These are phyloP conservation scores for Rhododendron griersonianum DNA, from an alignment of 148 eudicot species.

Conservation along the genomic window DNA sequence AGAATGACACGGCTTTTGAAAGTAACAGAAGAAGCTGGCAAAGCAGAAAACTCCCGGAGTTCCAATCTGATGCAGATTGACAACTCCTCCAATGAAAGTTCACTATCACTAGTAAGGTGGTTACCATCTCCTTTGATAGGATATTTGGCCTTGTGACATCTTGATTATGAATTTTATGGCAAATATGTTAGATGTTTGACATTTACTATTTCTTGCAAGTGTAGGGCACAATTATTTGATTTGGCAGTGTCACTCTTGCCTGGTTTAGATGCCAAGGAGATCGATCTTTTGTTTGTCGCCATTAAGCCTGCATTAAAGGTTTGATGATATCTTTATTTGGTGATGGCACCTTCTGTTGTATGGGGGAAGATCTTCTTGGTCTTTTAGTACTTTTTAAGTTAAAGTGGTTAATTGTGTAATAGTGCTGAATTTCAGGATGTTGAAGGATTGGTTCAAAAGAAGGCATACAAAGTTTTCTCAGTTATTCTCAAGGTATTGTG, in stretches of 20 bases:
- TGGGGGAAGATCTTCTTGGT: background rate
- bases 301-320: constrained; percentile 71
- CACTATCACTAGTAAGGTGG: constrained; percentile 58
- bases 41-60: constrained; percentile 24
- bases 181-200: background rate
- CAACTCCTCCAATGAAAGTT: constrained; percentile 32
- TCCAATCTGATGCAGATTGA: constrained; percentile 64
- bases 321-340: constrained; percentile 10
- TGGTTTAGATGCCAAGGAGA: constrained; percentile 64
- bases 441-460: constrained; percentile 90
- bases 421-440: constrained; percentile 43
- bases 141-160: background rate
- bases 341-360: background rate
- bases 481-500: constrained; percentile 59
- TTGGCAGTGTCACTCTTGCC: constrained; percentile 82
- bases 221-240: constrained; percentile 75
- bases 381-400: background rate
- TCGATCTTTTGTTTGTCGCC: constrained; percentile 49
- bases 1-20: constrained; percentile 59
- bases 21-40: constrained; percentile 50
- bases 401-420: constrained; percentile 2
- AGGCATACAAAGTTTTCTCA: constrained; percentile 90
- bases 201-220: constrained; percentile 13
- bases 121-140: background rate
- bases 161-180: background rate